Base-by-base conservation (phyloP, 345 rosid species). In the Angophora floribunda region DNA sequence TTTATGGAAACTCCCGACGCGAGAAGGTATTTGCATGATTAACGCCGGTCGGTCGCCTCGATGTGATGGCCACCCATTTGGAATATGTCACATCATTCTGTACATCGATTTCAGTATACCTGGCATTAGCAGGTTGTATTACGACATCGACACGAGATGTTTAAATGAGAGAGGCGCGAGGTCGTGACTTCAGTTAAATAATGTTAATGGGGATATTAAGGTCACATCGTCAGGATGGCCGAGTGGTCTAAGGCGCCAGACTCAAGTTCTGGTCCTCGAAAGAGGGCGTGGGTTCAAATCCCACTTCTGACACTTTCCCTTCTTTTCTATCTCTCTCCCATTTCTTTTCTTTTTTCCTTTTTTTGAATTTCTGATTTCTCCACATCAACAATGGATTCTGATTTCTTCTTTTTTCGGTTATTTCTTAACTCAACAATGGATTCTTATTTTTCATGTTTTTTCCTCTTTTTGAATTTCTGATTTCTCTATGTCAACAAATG, bases 211-310 rank as follows among this genome's bases (percentile, higher is more conserved):
- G 16, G 10, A 4, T 7, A 16, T 1, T 0, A 9, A 5, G 2
- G 21, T 4, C 7, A 1, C 45, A 19, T 6, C 16, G 93, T 92
- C 91, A 92, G 92, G 92, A 89, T 89, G 93, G 93, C 90, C 92
- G 93, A 90, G 93, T 89, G 93, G 91, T 92, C 91, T 92, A 92
- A 92, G 93, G 93, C 90, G 92, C 91, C 89, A 92, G 93, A 92
- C 92, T 92, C 92, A 92, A 92, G 92, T 90, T 92, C 92, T 93
- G 92, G 95, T 92, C 90, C 57, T 92, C 92, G 89, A 30, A 49
- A 88, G 94, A 90, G 92, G 94, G 93, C 93, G 93, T 92, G 93
- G 95, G 93, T 93, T 93, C 95, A 92, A 92, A 92, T 90, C 93
- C 93, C 93, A 93, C 93, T 93, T 93, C 91, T 93, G 93, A 93